Percentiles rank a stretch among this genome's conserved stretches.
Evolutionary conservation across 2,329 filamentous ascomycete genomes (phyloP).

Genomic region (Cryphonectria carpinicola): DNA sequence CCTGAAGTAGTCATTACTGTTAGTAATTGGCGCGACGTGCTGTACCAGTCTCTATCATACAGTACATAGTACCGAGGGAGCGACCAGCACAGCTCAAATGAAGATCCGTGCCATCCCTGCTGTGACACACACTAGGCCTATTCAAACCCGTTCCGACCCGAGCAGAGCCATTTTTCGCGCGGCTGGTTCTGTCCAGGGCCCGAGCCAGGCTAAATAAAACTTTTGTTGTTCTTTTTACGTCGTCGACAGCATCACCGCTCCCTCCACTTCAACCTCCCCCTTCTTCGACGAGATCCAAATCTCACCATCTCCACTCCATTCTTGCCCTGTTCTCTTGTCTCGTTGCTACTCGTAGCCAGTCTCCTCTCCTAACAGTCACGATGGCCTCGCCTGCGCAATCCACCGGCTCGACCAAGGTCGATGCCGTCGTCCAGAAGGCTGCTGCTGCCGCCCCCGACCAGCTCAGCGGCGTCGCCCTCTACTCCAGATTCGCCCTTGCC

Average conservation of each 20-base stretch:
- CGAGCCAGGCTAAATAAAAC: constrained; percentile 14
- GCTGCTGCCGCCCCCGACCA: constrained; percentile 47
- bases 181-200: background rate
- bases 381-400: constrained; percentile 47
- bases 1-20: background rate
- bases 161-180: constrained; percentile 9
- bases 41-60: background rate
- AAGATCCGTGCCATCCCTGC: background rate
- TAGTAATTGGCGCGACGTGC: background rate
- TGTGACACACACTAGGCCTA: background rate
- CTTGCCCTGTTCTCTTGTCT: constrained; percentile 33
- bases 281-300: background rate
- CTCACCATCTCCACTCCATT: constrained; percentile 34
- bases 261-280: background rate
- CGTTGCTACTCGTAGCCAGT: constrained; percentile 9
- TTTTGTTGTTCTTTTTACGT: constrained; percentile 15
- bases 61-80: background rate
- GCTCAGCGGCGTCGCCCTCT: constrained; percentile 67
- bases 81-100: background rate
- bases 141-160: constrained; percentile 10
- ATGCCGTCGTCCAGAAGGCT: constrained; percentile 48
- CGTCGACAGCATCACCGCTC: constrained; percentile 13
- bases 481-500: constrained; percentile 95
- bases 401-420: constrained; percentile 49
- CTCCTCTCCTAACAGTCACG: constrained; percentile 36